Base-by-base conservation (phyloP, 2,329 filamentous ascomycete genomes). In the Akanthomyces lecanii region DNA sequence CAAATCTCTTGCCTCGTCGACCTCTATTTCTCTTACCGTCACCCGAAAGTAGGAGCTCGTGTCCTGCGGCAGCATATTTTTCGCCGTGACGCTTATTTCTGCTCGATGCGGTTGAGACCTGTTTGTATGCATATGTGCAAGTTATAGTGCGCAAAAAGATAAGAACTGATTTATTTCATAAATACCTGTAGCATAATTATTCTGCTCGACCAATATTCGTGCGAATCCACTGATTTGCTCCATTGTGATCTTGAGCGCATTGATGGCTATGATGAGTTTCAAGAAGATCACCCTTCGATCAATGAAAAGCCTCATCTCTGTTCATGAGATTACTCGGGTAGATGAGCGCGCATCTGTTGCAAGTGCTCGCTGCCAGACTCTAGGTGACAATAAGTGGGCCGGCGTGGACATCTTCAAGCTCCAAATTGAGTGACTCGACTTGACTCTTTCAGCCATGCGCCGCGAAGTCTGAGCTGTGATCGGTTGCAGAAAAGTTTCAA, bases 1-100 rank as follows among this genome's bases (percentile, higher is more conserved):
- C 40, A n/a, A 57, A 5, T 33, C 28, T 28, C 14, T 64, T 7
- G 30, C 28, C 7, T 16, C 23, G 11, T 47, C 42, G 14, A 64
- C 64, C 1, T 30, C 59, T 4, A 61, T 66, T 38, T 63, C 64
- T 14, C 30, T 64, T n/a, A 52, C 44, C 45, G 57, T 64, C 28
- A 64, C 56, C 18, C 42, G 48, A 12, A 54, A 30, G 25, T 64
- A 64, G 56, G 21, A 5, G 14, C 40, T 16, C 16, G 10, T 10
- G 6, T 56, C 25, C 18, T 3, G 16, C 14, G 14, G 18, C 7
- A 25, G 18, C 18, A 16, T 45, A 16, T 33, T 8, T 1, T 40
- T 40, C 7, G 18, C 30, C 18, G 6, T 14, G 2, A 33, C 5
- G 23, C 5, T n/a, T 7, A 12, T 33, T 16, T 11, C 21, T 55